Evolutionary conservation across 768 basidiomycete species (phyloP).

Genomic region (Nevesoporus exiguus): DNA sequence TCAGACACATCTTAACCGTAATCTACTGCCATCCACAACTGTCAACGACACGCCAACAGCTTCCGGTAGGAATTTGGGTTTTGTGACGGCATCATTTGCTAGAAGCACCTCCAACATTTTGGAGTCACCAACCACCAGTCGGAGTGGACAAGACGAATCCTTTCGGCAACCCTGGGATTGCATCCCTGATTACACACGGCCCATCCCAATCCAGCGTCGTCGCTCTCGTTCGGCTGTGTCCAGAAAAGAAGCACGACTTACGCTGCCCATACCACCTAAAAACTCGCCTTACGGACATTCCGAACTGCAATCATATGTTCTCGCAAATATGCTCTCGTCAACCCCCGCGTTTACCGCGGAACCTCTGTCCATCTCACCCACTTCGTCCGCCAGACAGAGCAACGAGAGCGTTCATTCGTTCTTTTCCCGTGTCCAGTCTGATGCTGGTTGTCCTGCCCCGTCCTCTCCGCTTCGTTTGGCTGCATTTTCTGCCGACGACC

Average conservation of each 20-base stretch:
- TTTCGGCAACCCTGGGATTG: conserved; percentile 8
- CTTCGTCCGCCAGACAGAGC: conserved; percentile 24
- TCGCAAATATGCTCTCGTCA: conserved; percentile 24
- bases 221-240: conserved; percentile 35
- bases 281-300: conserved; percentile 33
- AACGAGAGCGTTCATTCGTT: conserved; percentile 28
- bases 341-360: conserved; percentile 30
- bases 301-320: conserved; percentile 25
- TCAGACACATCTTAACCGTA: conserved; percentile 21
- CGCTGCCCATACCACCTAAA: conserved; percentile 21
- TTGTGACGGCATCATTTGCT: conserved; percentile 21
- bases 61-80: conserved; percentile 2
- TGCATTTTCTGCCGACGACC: conserved; percentile 25
- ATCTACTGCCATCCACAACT: conserved; percentile 5
- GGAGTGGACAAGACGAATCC: conserved; percentile 12
- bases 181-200: conserved; percentile 9
- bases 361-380: conserved; percentile 24
- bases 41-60: conserved; percentile 4
- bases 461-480: conserved; percentile 27
- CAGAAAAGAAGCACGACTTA: conserved; percentile 29
- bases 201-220: conserved; percentile 29
- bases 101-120: conserved; percentile 23
- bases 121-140: conserved; percentile 5
- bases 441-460: conserved; percentile 19
- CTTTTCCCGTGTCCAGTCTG: conserved; percentile 18